phyloP scores from a whole-genome alignment of 2,329 filamentous ascomycete genomes.

The Ustulina deusta region DNA sequence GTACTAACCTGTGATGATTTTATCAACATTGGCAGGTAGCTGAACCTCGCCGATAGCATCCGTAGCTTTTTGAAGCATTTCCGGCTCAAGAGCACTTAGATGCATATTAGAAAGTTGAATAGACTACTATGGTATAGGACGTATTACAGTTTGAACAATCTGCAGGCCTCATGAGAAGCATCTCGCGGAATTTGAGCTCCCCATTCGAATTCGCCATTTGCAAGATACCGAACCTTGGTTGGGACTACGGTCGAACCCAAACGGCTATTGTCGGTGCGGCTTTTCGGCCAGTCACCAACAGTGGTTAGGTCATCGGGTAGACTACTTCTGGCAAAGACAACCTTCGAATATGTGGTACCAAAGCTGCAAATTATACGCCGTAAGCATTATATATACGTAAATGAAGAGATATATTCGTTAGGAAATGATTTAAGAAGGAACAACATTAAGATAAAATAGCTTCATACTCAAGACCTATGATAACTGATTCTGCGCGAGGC shows the following conservation, averaged over 20 bases:
- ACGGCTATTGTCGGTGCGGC: conserved; percentile 10
- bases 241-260: conserved; percentile 61
- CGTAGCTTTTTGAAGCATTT: conserved; percentile 13
- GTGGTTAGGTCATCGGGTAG: conserved; percentile 57
- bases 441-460: background rate
- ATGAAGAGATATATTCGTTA: background rate
- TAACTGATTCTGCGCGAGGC: background rate
- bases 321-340: conserved; percentile 63
- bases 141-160: conserved; percentile 36
- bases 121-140: background rate
- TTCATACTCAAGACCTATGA: conserved; percentile 26
- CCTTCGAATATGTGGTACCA: conserved; percentile 67
- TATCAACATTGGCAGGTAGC: conserved; percentile 53
- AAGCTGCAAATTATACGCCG: conserved; percentile 50
- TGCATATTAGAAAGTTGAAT: conserved; percentile 1
- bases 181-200: conserved; percentile 61
- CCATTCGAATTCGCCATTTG: conserved; percentile 58
- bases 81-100: conserved; percentile 33
- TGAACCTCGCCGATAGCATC: conserved; percentile 14
- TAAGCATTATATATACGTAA: background rate
- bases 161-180: conserved; percentile 40
- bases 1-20: conserved; percentile 52
- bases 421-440: background rate
- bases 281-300: conserved; percentile 61
- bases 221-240: conserved; percentile 60